A percentile compares a stretch with the other conserved stretches of the same genome.
Evolutionary conservation across 371 early-diverging fungal species (phyloP).

Genomic region (Saksenaea vasiformis): DNA sequence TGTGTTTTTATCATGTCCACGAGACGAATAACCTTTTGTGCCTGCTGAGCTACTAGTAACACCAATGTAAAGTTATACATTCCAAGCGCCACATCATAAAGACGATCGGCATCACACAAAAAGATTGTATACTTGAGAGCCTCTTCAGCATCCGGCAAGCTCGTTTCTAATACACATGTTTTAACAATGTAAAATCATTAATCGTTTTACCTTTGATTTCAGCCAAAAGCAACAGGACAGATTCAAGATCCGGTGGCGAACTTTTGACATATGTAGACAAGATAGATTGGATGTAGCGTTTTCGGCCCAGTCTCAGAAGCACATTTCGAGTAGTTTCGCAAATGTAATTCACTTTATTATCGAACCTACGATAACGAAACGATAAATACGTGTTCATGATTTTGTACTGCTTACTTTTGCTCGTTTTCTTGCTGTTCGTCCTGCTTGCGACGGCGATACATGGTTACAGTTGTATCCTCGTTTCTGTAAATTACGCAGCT

Average conservation of each 20-base stretch:
- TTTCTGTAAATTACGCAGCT: slow-evolving; percentile 33
- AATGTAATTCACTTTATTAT: slow-evolving; percentile 76
- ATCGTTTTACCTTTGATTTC: slow-evolving; percentile 51
- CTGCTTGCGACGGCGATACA: slow-evolving; percentile 53
- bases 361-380: slow-evolving; percentile 14
- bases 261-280: slow-evolving; percentile 87
- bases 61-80: slow-evolving; percentile 93
- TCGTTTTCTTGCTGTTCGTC: slow-evolving; percentile 13
- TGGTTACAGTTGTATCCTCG: slow-evolving; percentile 68
- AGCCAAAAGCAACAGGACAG: slow-evolving; percentile 70
- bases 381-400: neutral
- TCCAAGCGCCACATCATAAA: slow-evolving; percentile 92
- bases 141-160: slow-evolving; percentile 69
- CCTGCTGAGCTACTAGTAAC: slow-evolving; percentile 92
- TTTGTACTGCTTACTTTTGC: neutral
- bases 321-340: slow-evolving; percentile 73
- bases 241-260: slow-evolving; percentile 83
- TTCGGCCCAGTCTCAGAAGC: slow-evolving; percentile 59
- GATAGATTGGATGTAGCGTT: slow-evolving; percentile 78
- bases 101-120: slow-evolving; percentile 81
- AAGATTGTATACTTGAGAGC: slow-evolving; percentile 92
- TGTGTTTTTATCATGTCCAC: neutral
- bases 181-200: neutral
- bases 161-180: slow-evolving; percentile 38
- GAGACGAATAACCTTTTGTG: slow-evolving; percentile 63